phyloP scores from a whole-genome alignment of 345 rosid species.

The Euphorbia tirucalli region DNA sequence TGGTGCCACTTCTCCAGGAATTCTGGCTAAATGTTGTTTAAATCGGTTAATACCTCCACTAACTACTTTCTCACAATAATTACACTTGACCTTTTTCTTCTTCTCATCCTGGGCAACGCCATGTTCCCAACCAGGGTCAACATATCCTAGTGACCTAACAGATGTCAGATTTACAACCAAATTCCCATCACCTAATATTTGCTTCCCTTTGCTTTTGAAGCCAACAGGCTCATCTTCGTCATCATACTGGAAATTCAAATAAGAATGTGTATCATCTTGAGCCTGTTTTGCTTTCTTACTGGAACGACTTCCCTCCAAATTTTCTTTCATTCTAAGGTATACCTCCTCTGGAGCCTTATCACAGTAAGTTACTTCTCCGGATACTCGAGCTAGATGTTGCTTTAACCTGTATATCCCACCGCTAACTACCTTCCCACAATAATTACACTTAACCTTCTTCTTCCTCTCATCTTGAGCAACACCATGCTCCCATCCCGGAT shows the following conservation, averaged over 20 bases:
- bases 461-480: conserved; percentile 73
- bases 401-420: conserved; percentile 74
- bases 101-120: conserved; percentile 75
- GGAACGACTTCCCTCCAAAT: conserved; percentile 41
- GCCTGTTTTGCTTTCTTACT: conserved; percentile 47
- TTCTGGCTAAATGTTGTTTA: conserved; percentile 68
- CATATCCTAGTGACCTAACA: conserved; percentile 64
- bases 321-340: conserved; percentile 26
- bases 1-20: conserved; percentile 75
- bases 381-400: conserved; percentile 72
- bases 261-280: conserved; percentile 42
- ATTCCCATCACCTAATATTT: conserved; percentile 42
- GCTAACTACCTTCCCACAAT: conserved; percentile 80
- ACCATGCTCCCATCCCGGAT: conserved; percentile 89
- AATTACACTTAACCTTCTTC: conserved; percentile 81
- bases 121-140: conserved; percentile 88
- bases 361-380: conserved; percentile 78
- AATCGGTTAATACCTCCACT: conserved; percentile 82
- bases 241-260: conserved; percentile 37
- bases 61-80: conserved; percentile 60
- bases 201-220: conserved; percentile 53
- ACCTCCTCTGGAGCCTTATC: conserved; percentile 72
- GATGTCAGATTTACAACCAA: conserved; percentile 39
- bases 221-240: conserved; percentile 36
- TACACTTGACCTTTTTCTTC: conserved; percentile 75